Evolutionary conservation across 352 stramenopile species (phyloP).

Genomic region (Phytophthora melonis): DNA sequence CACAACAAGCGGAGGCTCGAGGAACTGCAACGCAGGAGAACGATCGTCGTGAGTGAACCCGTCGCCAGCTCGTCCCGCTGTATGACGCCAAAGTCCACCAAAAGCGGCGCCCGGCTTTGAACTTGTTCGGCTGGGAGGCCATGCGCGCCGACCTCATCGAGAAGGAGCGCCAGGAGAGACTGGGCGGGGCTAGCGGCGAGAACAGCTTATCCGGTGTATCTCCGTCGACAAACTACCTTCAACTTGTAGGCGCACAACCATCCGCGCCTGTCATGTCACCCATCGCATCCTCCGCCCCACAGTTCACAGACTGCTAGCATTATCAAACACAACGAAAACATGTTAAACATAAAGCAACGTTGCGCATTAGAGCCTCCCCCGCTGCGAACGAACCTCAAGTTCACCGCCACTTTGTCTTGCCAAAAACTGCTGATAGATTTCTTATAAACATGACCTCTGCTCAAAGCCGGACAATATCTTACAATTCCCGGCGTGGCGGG

Average conservation of each 20-base stretch:
- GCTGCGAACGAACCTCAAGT: not conserved
- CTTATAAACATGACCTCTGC: not conserved
- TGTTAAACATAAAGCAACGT: not conserved
- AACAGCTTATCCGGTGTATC: constrained; percentile 17
- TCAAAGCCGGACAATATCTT: constrained; percentile 23
- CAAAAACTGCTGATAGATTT: constrained; percentile 5
- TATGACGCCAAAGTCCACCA: constrained; percentile 25
- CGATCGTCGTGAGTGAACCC: constrained; percentile 20
- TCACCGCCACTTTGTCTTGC: not conserved
- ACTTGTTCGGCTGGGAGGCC: constrained; percentile 57
- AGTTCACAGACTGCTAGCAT: constrained; percentile 30
- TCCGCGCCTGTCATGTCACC: constrained; percentile 35
- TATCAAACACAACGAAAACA: constrained; percentile 1
- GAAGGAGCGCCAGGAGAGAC: constrained; percentile 45
- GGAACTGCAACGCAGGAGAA: constrained; percentile 20
- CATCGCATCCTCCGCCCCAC: constrained; percentile 24
- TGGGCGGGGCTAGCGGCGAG: not conserved
- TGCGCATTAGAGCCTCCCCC: not conserved
- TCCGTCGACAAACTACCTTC: constrained; percentile 32
- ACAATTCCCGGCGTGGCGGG: constrained; percentile 23
- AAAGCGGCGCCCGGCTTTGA: constrained; percentile 36
- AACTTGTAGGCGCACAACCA: constrained; percentile 20
- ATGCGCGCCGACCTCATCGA: constrained; percentile 54
- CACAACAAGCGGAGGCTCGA: constrained; percentile 24
- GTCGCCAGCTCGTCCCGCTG: constrained; percentile 12